Conservation (phyloP, 2,329 filamentous ascomycete genomes). For the Trichophaea hybrida region DNA sequence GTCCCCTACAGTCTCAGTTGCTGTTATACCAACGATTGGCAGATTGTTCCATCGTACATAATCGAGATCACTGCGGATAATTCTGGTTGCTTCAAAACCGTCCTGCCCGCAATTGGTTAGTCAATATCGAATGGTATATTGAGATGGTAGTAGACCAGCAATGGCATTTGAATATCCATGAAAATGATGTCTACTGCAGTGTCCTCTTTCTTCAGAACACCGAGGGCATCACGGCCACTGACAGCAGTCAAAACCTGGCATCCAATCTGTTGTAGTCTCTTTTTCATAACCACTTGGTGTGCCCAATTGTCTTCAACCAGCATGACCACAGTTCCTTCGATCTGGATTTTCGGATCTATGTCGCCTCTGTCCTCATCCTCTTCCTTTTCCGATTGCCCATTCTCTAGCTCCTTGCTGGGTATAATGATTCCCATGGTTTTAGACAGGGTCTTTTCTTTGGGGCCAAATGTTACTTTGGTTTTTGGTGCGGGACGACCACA, state of each 20-base stretch:
- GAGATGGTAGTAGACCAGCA: constrained; percentile 17
- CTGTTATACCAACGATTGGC: constrained; percentile 25
- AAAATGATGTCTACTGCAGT: constrained; percentile 23
- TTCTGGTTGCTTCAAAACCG: constrained; percentile 24
- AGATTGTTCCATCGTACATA: constrained; percentile 21
- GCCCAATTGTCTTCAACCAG: constrained; percentile 27
- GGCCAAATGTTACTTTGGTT: constrained; percentile 6
- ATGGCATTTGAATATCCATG: constrained; percentile 28
- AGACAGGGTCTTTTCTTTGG: constrained; percentile 8
- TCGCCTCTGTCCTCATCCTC: neutral
- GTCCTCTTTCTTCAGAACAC: constrained; percentile 18
- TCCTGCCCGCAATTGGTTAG: constrained; percentile 9
- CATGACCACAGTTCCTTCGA: constrained; percentile 22
- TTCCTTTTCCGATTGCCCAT: neutral
- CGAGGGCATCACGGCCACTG: constrained; percentile 23
- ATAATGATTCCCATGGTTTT: constrained; percentile 16
- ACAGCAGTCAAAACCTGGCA: constrained; percentile 24
- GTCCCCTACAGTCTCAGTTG: constrained; percentile 22
- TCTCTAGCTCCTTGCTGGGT: constrained; percentile 9
- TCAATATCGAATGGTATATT: neutral
- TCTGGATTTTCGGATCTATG: constrained; percentile 7
- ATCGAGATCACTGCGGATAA: constrained; percentile 22
- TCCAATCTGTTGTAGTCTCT: constrained; percentile 22
- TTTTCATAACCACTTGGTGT: constrained; percentile 22
- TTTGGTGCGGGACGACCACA: constrained; percentile 7